A percentile compares a stretch with the other conserved stretches of the same genome.
These are phyloP conservation scores for Cyberlindnera saturnus DNA, from an alignment of 805 yeast genomes.

Conservation along the genomic window DNA sequence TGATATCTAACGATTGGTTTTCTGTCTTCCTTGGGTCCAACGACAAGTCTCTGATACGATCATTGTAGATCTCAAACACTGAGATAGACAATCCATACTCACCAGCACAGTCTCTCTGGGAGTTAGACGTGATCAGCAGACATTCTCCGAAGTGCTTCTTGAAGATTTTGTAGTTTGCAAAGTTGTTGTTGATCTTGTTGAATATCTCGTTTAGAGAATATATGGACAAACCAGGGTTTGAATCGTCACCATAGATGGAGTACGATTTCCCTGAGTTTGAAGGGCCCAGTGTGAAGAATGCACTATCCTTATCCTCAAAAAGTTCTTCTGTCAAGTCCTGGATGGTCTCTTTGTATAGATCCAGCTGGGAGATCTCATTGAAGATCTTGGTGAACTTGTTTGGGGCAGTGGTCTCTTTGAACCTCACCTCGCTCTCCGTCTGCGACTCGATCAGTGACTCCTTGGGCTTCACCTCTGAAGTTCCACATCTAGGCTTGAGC, in stretches of 20 bases:
- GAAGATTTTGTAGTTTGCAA: constrained; percentile 12
- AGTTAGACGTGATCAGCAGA: constrained; percentile 17
- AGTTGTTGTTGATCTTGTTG: constrained; percentile 19
- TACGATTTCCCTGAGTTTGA: constrained; percentile 46
- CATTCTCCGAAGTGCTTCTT: constrained; percentile 21
- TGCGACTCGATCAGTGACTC: constrained; percentile 21
- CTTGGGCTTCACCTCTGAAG: constrained; percentile 6
- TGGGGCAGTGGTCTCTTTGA: constrained; percentile 22
- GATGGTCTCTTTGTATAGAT: constrained; percentile 28
- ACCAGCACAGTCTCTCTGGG: constrained; percentile 16
- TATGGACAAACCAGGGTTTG: constrained; percentile 33
- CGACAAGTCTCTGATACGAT: constrained; percentile 35
- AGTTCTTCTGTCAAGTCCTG: constrained; percentile 16
- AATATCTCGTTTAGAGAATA: constrained; percentile 30
- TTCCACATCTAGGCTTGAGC: constrained; percentile 28
- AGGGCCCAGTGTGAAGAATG: constrained; percentile 46
- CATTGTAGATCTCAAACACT: constrained; percentile 48
- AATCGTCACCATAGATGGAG: constrained; percentile 30
- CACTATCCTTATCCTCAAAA: constrained; percentile 32
- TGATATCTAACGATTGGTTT: constrained; percentile 32
- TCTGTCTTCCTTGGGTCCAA: constrained; percentile 20
- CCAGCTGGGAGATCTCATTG: constrained; percentile 27
- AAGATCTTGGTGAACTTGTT: constrained; percentile 30
- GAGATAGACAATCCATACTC: constrained; percentile 39
- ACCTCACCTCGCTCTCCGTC: constrained; percentile 17